These are phyloP conservation scores for Candida montana DNA, from an alignment of 805 yeast genomes.

Conservation along the genomic window DNA sequence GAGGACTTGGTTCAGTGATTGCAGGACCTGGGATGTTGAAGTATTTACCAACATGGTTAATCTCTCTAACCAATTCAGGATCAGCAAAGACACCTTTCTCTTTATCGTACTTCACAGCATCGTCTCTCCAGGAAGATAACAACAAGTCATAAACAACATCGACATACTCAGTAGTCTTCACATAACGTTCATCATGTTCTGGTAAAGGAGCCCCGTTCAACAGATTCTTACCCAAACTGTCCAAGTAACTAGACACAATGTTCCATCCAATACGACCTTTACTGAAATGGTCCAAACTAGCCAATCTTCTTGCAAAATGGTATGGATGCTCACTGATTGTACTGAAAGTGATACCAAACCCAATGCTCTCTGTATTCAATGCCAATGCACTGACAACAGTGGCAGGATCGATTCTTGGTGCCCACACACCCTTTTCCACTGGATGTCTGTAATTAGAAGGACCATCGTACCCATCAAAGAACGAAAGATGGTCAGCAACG, in stretches of 20 bases:
- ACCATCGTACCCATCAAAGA: slow-evolving; percentile 34
- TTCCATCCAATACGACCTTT: slow-evolving; percentile 34
- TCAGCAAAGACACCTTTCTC: slow-evolving; percentile 26
- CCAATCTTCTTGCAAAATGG: slow-evolving; percentile 33
- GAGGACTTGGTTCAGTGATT: slow-evolving; percentile 37
- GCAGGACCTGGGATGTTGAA: slow-evolving; percentile 37
- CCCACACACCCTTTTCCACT: slow-evolving; percentile 19
- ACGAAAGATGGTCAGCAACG: slow-evolving; percentile 34
- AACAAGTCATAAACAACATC: slow-evolving; percentile 32
- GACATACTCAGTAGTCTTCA: slow-evolving; percentile 33
- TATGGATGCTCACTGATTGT: slow-evolving; percentile 38
- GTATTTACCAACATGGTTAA: slow-evolving; percentile 34
- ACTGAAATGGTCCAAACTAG: slow-evolving; percentile 36
- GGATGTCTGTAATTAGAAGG: slow-evolving; percentile 18
- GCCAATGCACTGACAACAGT: slow-evolving; percentile 38
- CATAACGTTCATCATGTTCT: slow-evolving; percentile 34
- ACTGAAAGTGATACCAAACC: slow-evolving; percentile 35
- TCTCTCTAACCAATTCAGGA: slow-evolving; percentile 31
- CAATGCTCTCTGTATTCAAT: slow-evolving; percentile 31
- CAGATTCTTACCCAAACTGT: slow-evolving; percentile 32
- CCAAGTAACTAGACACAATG: slow-evolving; percentile 34
- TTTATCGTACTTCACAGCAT: slow-evolving; percentile 20
- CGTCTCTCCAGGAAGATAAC: slow-evolving; percentile 35
- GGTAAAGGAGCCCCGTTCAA: slow-evolving; percentile 30
- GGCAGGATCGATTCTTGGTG: slow-evolving; percentile 14